phyloP scores from a whole-genome alignment of 345 rosid genomes.

The Moricandia arvensis region DNA sequence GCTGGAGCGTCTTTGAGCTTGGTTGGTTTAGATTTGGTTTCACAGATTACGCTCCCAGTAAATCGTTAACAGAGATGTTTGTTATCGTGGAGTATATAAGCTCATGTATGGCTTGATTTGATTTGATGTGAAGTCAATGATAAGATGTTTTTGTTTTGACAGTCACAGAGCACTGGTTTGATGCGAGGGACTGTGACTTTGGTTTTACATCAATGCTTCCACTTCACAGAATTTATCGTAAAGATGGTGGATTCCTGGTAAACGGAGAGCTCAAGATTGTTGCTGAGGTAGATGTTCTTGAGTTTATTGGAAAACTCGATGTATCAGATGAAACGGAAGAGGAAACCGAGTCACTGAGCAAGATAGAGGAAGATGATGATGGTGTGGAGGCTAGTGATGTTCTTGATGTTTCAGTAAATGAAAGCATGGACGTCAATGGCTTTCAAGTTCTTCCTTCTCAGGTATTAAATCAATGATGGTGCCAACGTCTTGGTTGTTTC shows the following conservation, averaged over 20 bases:
- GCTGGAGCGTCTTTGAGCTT: neutral
- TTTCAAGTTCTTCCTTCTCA: slow-evolving; percentile 13
- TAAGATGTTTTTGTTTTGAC: neutral
- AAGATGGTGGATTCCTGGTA: slow-evolving; percentile 35
- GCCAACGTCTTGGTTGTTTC: neutral
- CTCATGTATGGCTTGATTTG: neutral
- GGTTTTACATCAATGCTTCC: neutral
- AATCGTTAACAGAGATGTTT: neutral
- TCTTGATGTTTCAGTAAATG: neutral
- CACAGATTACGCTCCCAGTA: neutral
- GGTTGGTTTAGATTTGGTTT: neutral
- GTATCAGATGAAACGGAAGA: neutral
- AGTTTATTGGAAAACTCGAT: neutral
- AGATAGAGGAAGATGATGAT: neutral
- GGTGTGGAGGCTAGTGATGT: too few relatives aligned
- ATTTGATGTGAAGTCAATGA: neutral
- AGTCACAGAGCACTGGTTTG: neutral
- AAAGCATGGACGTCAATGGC: slow-evolving; percentile 1
- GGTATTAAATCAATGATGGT: neutral
- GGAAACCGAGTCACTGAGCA: neutral
- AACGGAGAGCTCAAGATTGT: slow-evolving; percentile 54
- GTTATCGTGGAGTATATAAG: neutral
- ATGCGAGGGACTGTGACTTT: neutral
- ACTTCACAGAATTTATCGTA: neutral
- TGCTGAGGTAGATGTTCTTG: slow-evolving; percentile 50